Evolutionary conservation across 441 rosid species (phyloP).

Genomic region (Syzygium malaccense): DNA sequence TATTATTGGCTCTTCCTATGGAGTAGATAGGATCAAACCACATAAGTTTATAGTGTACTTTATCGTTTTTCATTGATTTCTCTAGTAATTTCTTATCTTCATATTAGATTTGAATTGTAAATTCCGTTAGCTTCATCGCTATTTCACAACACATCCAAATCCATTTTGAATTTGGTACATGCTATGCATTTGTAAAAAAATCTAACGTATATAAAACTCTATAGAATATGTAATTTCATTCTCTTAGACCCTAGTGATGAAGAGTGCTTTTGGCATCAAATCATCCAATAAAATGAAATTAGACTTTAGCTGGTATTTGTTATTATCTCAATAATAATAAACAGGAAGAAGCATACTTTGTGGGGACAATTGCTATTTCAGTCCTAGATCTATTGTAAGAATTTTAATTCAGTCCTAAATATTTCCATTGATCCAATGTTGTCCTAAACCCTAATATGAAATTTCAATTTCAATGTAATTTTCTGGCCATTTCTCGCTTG

Average conservation of each 20-base stretch:
- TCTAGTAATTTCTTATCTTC: not conserved
- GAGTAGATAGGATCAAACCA: not conserved
- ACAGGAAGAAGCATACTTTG: not conserved
- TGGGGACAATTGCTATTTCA: not conserved
- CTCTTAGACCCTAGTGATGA: not conserved
- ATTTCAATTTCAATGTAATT: not conserved
- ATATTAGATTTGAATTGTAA: not conserved
- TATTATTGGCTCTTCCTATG: not conserved
- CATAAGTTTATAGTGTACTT: too few species aligned
- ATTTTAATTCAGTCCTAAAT: not conserved
- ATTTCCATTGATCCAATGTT: rapidly evolving
- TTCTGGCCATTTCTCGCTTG: rapidly evolving
- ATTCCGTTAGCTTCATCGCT: not conserved
- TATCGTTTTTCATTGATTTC: too few species aligned
- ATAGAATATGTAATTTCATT: not conserved
- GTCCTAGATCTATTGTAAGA: rapidly evolving
- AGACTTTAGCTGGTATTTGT: not conserved
- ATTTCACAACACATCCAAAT: not conserved
- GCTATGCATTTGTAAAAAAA: not conserved
- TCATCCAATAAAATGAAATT: not conserved
- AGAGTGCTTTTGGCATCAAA: not conserved
- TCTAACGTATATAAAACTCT: not conserved
- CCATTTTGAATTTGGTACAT: not conserved
- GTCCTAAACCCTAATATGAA: rapidly evolving
- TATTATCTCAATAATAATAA: not conserved